phyloP scores from a whole-genome alignment of 1,284 basidiomycete genomes.

The Ustilago xerochloae region DNA sequence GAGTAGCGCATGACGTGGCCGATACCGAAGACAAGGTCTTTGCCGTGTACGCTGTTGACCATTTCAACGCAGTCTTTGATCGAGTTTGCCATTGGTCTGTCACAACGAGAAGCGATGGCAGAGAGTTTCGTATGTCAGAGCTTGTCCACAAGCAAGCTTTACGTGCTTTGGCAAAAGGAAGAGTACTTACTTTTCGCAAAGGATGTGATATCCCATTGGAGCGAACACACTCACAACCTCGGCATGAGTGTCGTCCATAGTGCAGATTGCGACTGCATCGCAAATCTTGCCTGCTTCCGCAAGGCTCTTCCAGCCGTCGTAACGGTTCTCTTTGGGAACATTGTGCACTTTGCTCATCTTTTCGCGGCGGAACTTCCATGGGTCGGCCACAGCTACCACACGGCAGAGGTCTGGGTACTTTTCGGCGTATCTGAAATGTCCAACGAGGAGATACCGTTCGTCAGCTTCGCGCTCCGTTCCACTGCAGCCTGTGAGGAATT shows the following conservation, averaged over 20 bases:
- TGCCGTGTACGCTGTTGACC: slow-evolving; percentile 30
- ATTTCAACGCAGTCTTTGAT: slow-evolving; percentile 41
- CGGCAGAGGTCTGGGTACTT: slow-evolving; percentile 26
- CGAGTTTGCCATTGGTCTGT: slow-evolving; percentile 32
- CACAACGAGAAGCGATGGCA: no score
- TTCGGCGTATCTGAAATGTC: slow-evolving; percentile 20
- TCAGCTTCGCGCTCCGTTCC: background rate
- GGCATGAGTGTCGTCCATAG: slow-evolving; percentile 44
- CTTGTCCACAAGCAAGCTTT: background rate
- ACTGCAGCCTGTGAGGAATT: background rate
- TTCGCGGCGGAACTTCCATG: slow-evolving; percentile 37
- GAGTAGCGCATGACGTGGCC: slow-evolving; percentile 43
- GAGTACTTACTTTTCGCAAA: slow-evolving; percentile 31
- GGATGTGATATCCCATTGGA: slow-evolving; percentile 40
- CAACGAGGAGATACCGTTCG: background rate
- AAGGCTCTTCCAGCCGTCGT: slow-evolving; percentile 40
- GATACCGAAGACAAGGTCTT: slow-evolving; percentile 30
- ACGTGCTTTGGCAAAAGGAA: background rate
- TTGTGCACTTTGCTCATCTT: slow-evolving; percentile 42
- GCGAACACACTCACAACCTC: slow-evolving; percentile 36
- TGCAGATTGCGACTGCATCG: slow-evolving; percentile 39
- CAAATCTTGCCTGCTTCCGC: slow-evolving; percentile 34
- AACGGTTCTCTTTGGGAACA: slow-evolving; percentile 24
- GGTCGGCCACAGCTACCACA: slow-evolving; percentile 34
- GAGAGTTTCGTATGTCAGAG: no score